phyloP scores from a whole-genome alignment of 2,329 filamentous ascomycete species.

The Byssoonygena ceratinophila region DNA sequence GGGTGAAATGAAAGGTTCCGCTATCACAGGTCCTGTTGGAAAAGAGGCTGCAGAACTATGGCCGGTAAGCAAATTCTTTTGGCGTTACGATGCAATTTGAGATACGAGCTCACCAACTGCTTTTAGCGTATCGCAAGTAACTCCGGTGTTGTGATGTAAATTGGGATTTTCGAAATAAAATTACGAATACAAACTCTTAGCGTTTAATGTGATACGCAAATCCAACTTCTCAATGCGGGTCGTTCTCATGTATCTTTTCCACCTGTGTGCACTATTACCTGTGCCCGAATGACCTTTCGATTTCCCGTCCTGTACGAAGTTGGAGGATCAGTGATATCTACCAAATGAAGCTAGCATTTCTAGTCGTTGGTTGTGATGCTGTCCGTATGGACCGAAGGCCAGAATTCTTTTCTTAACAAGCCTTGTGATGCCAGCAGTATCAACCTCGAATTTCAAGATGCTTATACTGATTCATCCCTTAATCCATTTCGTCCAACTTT shows the following conservation, averaged over 20 bases:
- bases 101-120: too few species aligned
- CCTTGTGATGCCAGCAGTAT: not conserved
- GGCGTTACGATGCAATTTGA: too few species aligned
- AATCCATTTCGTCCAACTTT: not conserved
- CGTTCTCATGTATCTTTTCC: not conserved
- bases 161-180: conserved; percentile 11
- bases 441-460: not conserved
- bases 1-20: conserved; percentile 99
- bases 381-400: not conserved
- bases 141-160: conserved; percentile 98
- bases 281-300: not conserved
- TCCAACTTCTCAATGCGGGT: conserved; percentile 7
- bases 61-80: conserved; percentile 57
- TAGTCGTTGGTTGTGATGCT: not conserved
- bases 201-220: conserved; percentile 19
- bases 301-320: too few species aligned
- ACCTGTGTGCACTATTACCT: not conserved
- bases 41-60: conserved; percentile 99
- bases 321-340: too few species aligned
- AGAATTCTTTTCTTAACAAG: not conserved
- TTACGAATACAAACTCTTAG: conserved; percentile 11
- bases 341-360: too few species aligned
- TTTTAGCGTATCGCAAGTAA: conserved; percentile 94
- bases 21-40: conserved; percentile 96
- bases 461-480: not conserved